Conservation (phyloP, 1,139 yeast genomes). For the Geotrichum australiense region DNA sequence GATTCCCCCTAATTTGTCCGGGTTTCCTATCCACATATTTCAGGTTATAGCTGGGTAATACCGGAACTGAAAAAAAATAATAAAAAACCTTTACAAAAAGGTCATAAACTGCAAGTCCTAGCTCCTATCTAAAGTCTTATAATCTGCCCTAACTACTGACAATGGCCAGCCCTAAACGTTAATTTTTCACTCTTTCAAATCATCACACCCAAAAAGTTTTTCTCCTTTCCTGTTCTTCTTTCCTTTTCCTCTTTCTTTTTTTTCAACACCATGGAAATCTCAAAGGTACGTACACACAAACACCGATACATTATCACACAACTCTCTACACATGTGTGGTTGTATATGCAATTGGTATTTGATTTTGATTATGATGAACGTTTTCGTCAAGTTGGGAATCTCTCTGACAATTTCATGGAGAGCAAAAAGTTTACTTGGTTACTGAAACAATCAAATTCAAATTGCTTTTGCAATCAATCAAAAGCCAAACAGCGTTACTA, state of each 20-base stretch:
- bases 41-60: neutral
- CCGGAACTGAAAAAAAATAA: neutral
- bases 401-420: slow-evolving; percentile 36
- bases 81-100: neutral
- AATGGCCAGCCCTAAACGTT: no score
- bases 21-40: neutral
- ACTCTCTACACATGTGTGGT: no score
- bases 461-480: neutral
- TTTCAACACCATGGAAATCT: neutral
- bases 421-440: slow-evolving; percentile 25
- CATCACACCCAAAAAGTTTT: neutral
- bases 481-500: neutral
- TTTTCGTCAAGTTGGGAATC: slow-evolving; percentile 34
- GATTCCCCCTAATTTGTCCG: no score
- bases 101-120: neutral
- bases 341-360: neutral
- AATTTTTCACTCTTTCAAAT: no score
- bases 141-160: no score
- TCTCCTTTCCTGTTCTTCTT: no score
- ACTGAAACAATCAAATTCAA: slow-evolving; percentile 22
- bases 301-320: neutral
- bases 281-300: neutral
- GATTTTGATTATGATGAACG: slow-evolving; percentile 23
- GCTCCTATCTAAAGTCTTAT: neutral
- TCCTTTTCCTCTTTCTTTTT: neutral